phyloP scores from a whole-genome alignment of 2,329 filamentous ascomycete genomes.

The Pseudocercospora cruenta region DNA sequence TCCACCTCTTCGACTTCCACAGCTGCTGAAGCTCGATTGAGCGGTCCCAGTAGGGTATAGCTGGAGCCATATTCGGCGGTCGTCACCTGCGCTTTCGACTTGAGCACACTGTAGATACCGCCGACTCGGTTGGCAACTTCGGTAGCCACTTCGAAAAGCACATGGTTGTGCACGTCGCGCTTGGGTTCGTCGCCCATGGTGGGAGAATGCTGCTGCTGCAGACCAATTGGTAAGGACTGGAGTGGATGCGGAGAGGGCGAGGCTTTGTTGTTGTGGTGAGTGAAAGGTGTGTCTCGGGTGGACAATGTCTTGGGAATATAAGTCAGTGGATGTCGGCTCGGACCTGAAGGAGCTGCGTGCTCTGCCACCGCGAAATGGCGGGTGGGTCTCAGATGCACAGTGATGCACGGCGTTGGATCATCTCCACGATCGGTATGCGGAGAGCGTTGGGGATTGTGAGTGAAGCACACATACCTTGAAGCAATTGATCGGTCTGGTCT shows the following conservation, averaged over 20 bases:
- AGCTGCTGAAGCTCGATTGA: conserved; percentile 90
- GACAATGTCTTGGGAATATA: not conserved
- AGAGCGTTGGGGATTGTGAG: not conserved
- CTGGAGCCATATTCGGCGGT: conserved; percentile 98
- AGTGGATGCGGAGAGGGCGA: not conserved
- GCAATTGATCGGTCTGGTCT: not conserved
- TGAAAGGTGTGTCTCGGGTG: conserved; percentile 18
- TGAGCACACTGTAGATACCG: conserved; percentile 98
- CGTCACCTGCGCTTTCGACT: conserved; percentile 97
- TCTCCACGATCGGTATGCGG: not conserved
- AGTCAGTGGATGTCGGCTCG: conserved; percentile 8
- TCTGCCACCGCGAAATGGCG: not conserved
- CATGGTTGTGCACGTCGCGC: conserved; percentile 87
- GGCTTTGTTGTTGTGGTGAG: not conserved
- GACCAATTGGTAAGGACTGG: not conserved
- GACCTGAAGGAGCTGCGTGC: not conserved
- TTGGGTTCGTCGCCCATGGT: conserved; percentile 43
- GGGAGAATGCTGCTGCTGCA: conserved; percentile 2
- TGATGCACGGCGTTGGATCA: not conserved
- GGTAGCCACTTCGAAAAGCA: conserved; percentile 95
- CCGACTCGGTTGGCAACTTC: conserved; percentile 98
- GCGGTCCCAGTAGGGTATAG: conserved; percentile 92
- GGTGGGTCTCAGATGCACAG: not conserved
- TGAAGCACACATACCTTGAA: not conserved
- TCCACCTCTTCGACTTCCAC: conserved; percentile 95